A percentile compares a stretch with the other conserved stretches of the same genome.
phyloP scores from a whole-genome alignment of 1,284 basidiomycete species.

The Polyporus tsugae region DNA sequence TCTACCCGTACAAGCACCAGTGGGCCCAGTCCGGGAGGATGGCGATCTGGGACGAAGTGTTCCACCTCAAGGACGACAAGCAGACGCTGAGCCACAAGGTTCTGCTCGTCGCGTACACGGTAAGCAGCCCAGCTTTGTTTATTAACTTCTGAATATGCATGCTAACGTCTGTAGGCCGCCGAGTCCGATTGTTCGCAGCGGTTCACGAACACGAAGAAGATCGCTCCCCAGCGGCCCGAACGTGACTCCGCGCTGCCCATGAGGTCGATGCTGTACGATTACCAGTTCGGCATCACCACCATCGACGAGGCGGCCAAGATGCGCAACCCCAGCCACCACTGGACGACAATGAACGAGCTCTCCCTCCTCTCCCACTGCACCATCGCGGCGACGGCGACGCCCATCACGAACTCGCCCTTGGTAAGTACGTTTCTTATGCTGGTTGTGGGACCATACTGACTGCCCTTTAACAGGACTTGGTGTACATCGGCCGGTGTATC shows the following conservation, averaged over 20 bases:
- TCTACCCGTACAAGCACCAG: neutral
- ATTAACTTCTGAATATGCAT: neutral
- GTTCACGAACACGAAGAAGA: neutral
- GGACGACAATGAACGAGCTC: neutral
- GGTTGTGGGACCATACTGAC: neutral
- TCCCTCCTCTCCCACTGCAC: neutral
- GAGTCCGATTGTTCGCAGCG: neutral
- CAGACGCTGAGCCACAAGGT: neutral
- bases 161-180: neutral
- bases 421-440: neutral
- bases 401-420: neutral
- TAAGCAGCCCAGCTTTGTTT: neutral
- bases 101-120: neutral
- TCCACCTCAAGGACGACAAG: neutral
- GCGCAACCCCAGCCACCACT: neutral
- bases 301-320: neutral
- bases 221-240: neutral
- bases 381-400: neutral
- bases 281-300: neutral
- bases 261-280: neutral
- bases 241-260: neutral
- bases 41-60: neutral
- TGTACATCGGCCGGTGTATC: neutral
- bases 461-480: neutral
- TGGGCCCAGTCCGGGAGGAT: neutral